These are phyloP conservation scores for Vaccinium corymbosum DNA, from an alignment of 148 eudicot species.

Conservation along the genomic window DNA sequence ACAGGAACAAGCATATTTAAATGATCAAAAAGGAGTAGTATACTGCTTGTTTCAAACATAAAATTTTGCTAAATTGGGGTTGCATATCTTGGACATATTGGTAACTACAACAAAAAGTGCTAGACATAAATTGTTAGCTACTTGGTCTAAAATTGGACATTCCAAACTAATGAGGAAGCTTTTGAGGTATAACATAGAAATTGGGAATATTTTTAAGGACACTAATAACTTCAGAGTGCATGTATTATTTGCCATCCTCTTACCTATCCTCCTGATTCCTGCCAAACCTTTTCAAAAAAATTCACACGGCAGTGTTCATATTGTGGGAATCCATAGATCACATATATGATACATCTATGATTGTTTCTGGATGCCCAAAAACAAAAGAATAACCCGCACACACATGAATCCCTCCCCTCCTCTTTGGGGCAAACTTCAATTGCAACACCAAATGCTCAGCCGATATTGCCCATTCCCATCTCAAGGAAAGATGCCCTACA, in stretches of 20 bases:
- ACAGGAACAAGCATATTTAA: neutral
- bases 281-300: neutral
- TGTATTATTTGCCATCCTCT: neutral
- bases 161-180: neutral
- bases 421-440: neutral
- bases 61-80: neutral
- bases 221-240: neutral
- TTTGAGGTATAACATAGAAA: neutral
- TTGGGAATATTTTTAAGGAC: neutral
- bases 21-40: no score
- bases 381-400: neutral
- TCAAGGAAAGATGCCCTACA: neutral
- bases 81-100: neutral
- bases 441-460: neutral
- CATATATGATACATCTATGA: neutral
- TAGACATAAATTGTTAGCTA: neutral
- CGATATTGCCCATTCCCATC: neutral
- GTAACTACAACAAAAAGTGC: neutral
- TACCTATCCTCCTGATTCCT: neutral
- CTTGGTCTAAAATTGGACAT: neutral
- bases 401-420: neutral
- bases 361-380: neutral
- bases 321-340: neutral
- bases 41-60: neutral
- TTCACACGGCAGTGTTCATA: neutral